Percentiles rank a stretch among this genome's conserved stretches.
These are phyloP conservation scores for Dujonia santamariae DNA, from an alignment of 1,139 yeast genomes.

Conservation along the genomic window DNA sequence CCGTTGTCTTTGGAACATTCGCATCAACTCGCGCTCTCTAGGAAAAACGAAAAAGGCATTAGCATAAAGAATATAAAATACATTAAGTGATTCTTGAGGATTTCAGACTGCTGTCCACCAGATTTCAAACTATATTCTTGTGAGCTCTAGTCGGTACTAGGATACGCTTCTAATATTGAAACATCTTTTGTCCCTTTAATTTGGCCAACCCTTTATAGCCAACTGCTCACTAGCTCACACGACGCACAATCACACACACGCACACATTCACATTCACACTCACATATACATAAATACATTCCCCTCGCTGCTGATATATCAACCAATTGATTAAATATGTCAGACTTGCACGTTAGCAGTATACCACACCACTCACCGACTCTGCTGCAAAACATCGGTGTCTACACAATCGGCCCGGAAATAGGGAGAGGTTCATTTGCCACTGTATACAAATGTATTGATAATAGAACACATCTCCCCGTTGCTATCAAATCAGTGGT, in stretches of 20 bases:
- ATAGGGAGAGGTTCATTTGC: conserved; percentile 53
- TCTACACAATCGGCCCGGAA: conserved; percentile 42
- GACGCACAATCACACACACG: neutral
- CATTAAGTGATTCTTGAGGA: neutral
- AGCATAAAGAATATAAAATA: too few relatives aligned
- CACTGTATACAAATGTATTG: conserved; percentile 45
- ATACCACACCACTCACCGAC: too few relatives aligned
- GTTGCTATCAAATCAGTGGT: conserved; percentile 90
- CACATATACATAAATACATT: neutral
- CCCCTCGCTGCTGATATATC: too few relatives aligned
- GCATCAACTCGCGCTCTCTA: too few relatives aligned
- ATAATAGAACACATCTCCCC: conserved; percentile 46
- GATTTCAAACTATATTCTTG: neutral
- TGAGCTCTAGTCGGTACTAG: neutral
- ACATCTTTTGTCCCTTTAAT: neutral
- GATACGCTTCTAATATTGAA: too few relatives aligned
- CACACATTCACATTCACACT: neutral
- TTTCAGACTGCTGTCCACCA: neutral
- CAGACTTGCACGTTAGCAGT: too few relatives aligned
- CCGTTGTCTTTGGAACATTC: too few relatives aligned
- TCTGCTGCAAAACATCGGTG: too few relatives aligned
- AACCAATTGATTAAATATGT: too few relatives aligned
- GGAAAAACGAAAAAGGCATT: too few relatives aligned
- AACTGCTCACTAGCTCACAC: neutral
- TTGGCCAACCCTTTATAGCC: neutral